Percentiles rank a stretch among this genome's conserved stretches.
These are phyloP conservation scores for Chrysoporthe austroafricana DNA, from an alignment of 2,329 filamentous ascomycete genomes.

Conservation along the genomic window DNA sequence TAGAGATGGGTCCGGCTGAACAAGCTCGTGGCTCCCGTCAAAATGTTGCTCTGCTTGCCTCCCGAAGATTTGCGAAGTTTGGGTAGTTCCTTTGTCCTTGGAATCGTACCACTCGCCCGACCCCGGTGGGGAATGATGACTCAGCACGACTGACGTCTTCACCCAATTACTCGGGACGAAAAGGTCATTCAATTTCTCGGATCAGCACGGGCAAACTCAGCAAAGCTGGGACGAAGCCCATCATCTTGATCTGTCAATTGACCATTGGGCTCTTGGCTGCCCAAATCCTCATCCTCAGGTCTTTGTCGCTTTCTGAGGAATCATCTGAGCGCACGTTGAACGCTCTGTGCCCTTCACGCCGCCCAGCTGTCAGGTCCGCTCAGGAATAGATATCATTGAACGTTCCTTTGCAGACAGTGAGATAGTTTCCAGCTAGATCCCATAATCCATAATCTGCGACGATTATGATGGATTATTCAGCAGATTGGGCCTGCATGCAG, in stretches of 20 bases:
- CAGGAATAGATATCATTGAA: neutral
- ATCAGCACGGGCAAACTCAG: neutral
- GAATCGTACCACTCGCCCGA: slow-evolving; percentile 13
- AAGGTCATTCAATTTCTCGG: slow-evolving; percentile 19
- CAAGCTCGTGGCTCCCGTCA: slow-evolving; percentile 23
- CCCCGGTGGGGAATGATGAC: slow-evolving; percentile 10
- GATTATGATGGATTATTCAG: neutral
- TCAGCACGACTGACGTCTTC: slow-evolving; percentile 3
- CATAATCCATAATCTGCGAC: too few relatives aligned
- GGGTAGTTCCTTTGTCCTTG: slow-evolving; percentile 8
- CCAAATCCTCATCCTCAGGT: neutral
- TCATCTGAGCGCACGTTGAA: neutral
- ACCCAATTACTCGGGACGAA: slow-evolving; percentile 12
- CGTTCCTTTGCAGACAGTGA: neutral
- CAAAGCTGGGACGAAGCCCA: neutral
- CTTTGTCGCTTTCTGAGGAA: neutral
- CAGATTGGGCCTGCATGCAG: neutral
- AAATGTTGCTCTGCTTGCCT: slow-evolving; percentile 22
- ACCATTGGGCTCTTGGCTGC: too few relatives aligned
- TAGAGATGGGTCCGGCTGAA: slow-evolving; percentile 27
- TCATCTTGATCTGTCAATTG: too few relatives aligned
- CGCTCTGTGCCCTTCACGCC: neutral
- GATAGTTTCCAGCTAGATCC: neutral
- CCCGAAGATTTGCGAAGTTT: slow-evolving; percentile 8
- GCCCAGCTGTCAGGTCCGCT: too few relatives aligned